These are phyloP conservation scores for Filobasidium wieringae DNA, from an alignment of 768 basidiomycete genomes.

Conservation along the genomic window DNA sequence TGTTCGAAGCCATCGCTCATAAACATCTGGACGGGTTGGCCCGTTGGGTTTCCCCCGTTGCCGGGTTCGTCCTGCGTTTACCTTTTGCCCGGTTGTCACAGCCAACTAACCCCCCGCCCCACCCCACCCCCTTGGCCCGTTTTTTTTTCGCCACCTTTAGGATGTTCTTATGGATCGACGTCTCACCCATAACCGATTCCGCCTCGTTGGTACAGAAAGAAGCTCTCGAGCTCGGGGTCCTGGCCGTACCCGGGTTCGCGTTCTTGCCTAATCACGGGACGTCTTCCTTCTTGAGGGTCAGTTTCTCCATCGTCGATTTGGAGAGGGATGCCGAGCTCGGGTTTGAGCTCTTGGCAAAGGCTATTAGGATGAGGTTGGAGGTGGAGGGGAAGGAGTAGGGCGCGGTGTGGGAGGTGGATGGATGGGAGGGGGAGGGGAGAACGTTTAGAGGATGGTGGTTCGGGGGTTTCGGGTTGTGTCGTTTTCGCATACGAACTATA, in stretches of 20 bases:
- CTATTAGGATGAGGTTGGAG: constrained; percentile 36
- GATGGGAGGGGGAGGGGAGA: not conserved
- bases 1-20: constrained; percentile 64
- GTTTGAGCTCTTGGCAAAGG: constrained; percentile 49
- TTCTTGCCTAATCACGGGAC: constrained; percentile 63
- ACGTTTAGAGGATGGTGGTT: too few species aligned
- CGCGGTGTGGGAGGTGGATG: not conserved
- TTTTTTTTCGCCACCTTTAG: constrained; percentile 37
- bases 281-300: constrained; percentile 65
- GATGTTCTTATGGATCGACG: constrained; percentile 69
- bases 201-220: constrained; percentile 58
- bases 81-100: not conserved
- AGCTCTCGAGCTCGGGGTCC: constrained; percentile 67
- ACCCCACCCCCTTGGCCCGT: too few species aligned
- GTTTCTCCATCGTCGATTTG: constrained; percentile 51
- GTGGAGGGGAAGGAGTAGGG: not conserved
- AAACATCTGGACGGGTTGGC: constrained; percentile 67
- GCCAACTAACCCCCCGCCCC: not conserved
- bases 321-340: constrained; percentile 64
- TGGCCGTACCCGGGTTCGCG: constrained; percentile 66
- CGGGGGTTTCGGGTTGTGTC: too few species aligned
- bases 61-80: constrained; percentile 43
- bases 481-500: too few species aligned
- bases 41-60: constrained; percentile 38
- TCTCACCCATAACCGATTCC: constrained; percentile 52